These are phyloP conservation scores for Populus hybrid DNA, from an alignment of 441 rosid genomes.

Conservation along the genomic window DNA sequence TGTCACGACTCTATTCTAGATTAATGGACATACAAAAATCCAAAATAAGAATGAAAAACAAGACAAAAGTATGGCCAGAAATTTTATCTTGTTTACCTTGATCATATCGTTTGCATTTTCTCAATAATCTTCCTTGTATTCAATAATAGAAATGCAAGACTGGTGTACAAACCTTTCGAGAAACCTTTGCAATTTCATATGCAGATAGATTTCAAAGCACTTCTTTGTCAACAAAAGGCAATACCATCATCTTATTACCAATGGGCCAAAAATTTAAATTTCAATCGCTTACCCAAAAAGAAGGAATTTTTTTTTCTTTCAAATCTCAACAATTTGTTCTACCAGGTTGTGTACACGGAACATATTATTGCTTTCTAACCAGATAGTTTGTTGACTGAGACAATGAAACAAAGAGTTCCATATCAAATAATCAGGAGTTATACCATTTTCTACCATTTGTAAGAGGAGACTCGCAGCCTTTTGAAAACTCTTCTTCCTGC, in stretches of 20 bases:
- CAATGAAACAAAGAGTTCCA: constrained; percentile 58
- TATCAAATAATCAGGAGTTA: constrained; percentile 46
- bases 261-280: constrained; percentile 10
- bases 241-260: neutral
- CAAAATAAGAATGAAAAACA: neutral
- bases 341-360: constrained; percentile 21
- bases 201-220: neutral
- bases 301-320: neutral
- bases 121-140: neutral
- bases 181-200: neutral
- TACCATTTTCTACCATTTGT: constrained; percentile 57
- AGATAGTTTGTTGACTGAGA: constrained; percentile 35
- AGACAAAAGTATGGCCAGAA: too few species aligned
- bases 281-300: neutral
- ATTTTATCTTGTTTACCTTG: neutral
- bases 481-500: constrained; percentile 40
- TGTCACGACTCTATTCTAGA: neutral
- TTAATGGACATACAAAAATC: neutral
- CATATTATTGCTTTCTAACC: constrained; percentile 23
- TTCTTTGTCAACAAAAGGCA: neutral
- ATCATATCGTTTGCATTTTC: neutral
- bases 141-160: neutral
- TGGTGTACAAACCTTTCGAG: neutral
- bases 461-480: constrained; percentile 41
- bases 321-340: constrained; percentile 20